phyloP scores from a whole-genome alignment of 345 rosid species.

The Hibiscus mutabilis region DNA sequence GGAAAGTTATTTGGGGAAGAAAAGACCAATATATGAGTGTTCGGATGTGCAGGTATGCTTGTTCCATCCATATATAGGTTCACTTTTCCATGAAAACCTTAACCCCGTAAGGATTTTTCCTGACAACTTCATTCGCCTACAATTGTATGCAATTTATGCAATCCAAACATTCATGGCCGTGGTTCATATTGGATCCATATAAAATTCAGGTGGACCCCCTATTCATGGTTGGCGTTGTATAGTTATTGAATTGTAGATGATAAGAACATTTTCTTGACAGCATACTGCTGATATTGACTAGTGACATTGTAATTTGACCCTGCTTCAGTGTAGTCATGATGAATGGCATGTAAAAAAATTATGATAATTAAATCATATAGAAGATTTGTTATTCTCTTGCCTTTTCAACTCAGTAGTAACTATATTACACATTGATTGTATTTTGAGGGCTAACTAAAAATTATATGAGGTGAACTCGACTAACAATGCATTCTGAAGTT shows the following conservation, averaged over 20 bases:
- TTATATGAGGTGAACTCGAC: not conserved
- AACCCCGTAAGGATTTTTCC: not conserved
- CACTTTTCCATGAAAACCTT: not conserved
- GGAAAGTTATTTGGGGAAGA: constrained; percentile 82
- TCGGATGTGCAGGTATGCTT: constrained; percentile 68
- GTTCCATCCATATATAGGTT: not conserved
- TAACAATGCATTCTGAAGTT: not conserved
- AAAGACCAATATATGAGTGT: constrained; percentile 80
- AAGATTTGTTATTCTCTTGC: not conserved
- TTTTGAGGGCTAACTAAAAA: not conserved
- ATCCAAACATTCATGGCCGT: not conserved
- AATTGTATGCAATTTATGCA: not conserved
- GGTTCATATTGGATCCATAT: not conserved
- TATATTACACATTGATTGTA: not conserved
- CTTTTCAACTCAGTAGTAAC: not conserved
- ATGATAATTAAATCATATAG: too few species aligned
- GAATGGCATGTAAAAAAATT: too few species aligned
- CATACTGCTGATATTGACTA: not conserved
- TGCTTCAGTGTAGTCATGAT: too few species aligned
- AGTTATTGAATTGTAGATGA: not conserved
- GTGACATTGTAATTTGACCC: too few species aligned
- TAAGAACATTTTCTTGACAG: not conserved
- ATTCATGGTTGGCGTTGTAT: not conserved
- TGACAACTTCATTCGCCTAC: not conserved
- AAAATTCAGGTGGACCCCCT: not conserved